Evolutionary conservation across 73 alveolate genomes (phyloP).

Genomic region (Paramecium biaurelia): DNA sequence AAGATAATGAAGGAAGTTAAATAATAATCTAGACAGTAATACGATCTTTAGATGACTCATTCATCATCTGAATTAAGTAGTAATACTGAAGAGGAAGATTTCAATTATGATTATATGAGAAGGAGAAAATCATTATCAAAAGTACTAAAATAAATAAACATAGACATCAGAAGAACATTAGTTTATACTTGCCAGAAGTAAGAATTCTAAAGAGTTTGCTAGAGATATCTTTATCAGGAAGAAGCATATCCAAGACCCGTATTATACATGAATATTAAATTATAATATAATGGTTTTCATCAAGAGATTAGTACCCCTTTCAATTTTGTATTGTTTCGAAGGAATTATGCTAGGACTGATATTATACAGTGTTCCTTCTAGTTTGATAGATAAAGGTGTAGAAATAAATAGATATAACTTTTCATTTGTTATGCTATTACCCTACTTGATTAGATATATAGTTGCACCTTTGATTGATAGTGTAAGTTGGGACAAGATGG

Average conservation of each 20-base stretch:
- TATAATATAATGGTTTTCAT: slow-evolving; percentile 13
- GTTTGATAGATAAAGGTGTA: neutral
- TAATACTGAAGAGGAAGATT: neutral
- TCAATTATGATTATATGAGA: neutral
- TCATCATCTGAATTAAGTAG: slow-evolving; percentile 9
- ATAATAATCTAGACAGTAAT: neutral
- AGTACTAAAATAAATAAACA: neutral
- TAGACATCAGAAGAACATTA: neutral
- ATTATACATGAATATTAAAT: neutral
- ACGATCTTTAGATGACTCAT: neutral
- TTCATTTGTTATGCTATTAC: neutral
- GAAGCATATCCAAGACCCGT: neutral
- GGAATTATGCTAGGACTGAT: neutral
- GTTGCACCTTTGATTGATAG: slow-evolving; percentile 8
- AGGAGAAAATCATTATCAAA: slow-evolving; percentile 7
- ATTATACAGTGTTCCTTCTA: neutral
- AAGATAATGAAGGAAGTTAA: neutral
- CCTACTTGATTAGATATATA: neutral
- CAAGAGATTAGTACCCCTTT: neutral
- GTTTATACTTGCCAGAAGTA: neutral
- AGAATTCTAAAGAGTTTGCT: neutral
- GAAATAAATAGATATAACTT: neutral
- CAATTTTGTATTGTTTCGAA: slow-evolving; percentile 11
- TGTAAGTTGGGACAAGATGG: neutral
- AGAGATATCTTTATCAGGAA: neutral